These are phyloP conservation scores for Kwoniella botswanensis DNA, from an alignment of 768 basidiomycete species.

Conservation along the genomic window DNA sequence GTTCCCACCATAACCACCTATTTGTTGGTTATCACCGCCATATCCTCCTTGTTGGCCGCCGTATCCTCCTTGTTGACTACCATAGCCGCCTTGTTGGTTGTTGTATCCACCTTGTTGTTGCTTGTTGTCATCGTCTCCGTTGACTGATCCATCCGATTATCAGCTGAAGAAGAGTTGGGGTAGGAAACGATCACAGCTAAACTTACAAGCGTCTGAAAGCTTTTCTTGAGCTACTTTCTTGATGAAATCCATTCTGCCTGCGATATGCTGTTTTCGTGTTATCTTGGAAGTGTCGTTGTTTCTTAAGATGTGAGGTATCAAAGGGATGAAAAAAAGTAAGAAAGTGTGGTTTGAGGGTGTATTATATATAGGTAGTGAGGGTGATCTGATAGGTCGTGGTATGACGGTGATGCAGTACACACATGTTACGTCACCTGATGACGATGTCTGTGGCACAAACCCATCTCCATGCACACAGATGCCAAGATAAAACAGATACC, in stretches of 20 bases:
- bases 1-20: conserved; percentile 23
- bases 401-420: background rate
- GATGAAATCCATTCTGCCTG: conserved; percentile 64
- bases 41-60: conserved; percentile 10
- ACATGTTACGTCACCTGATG: conserved; percentile 3
- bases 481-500: background rate
- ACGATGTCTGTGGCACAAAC: background rate
- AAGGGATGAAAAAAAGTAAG: background rate
- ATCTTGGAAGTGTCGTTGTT: conserved; percentile 9
- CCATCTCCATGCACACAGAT: no score
- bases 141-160: background rate
- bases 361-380: background rate
- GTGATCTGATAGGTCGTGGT: background rate
- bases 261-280: conserved; percentile 16
- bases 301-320: background rate
- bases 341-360: background rate
- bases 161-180: background rate
- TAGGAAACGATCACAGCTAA: background rate
- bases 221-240: conserved; percentile 75
- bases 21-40: conserved; percentile 7
- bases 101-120: conserved; percentile 34
- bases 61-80: conserved; percentile 12
- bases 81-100: conserved; percentile 20
- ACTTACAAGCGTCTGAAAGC: conserved; percentile 64
- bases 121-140: conserved; percentile 33